Base-by-base conservation (phyloP, 495 filamentous ascomycete genomes). In the Aspergillus taichungensis region DNA sequence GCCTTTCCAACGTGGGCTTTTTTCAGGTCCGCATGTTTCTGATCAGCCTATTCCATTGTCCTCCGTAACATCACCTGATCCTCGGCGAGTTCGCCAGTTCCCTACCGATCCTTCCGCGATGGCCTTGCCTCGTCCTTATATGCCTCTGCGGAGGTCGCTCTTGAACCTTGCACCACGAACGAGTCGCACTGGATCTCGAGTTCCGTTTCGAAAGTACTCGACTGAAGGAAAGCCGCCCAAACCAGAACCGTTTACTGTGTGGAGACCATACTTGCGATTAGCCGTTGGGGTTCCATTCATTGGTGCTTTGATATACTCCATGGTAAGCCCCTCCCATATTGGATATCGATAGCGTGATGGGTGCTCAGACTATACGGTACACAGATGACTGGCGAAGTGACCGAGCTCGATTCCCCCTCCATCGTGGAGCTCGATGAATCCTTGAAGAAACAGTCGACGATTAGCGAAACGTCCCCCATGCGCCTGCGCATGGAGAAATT, bases 401-500 rank as follows among this genome's bases (percentile, higher is more conserved):
- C 68, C 43, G 64, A 77, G 46, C 61, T 77, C 42, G 76, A 81
- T 35, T 47, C 62, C n/a, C 74, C 79, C 28, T 72, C 85, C 42
- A 88, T 74, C 34, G 68, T 61, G 14, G 70, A 74, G 43, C 53
- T 74, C 37, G 70, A 74, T 45, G 64, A 67, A 30, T 58, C 66
- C 7, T 46, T 72, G 41, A 74, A 74, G 40, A 52, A 63, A 46
- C 62, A 69, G 42, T 60, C 64, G 29, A 47, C 51, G 34, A 66
- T 74, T 53, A 67, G 48, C 43, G 75, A 82, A 33, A 67, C 74
- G 51, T 95, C 88, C 7, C 89, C 94, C 0, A 99, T 99, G 94
- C 91, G 94, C 37, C 74, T 96, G 34, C 87, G 90, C 33, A 97
- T 97, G 92, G 94, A 97, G 65, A 76, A 83, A 46, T 85, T 97